Percentiles rank a stretch among this genome's conserved stretches.
Conservation (phyloP, 371 early-diverging fungal genomes). For the Mucor sp. region DNA sequence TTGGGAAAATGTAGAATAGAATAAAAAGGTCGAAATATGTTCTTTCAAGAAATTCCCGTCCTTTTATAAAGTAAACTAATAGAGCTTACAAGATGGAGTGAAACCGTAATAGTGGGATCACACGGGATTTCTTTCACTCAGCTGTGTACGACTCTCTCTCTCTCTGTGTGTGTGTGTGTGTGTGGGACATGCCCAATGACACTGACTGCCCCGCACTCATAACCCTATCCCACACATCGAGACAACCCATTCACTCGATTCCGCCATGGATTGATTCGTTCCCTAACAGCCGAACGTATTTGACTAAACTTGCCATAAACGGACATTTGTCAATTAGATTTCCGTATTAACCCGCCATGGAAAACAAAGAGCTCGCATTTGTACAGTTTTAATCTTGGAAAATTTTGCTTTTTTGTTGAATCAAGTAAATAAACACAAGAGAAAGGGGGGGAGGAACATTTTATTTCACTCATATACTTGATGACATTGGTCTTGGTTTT, state of each 20-base stretch:
- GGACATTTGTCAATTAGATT: not conserved
- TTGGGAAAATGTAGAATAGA: not conserved
- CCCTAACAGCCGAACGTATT: not conserved
- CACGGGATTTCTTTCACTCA: constrained; percentile 11
- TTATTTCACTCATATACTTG: not conserved
- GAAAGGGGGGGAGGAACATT: too few relatives aligned
- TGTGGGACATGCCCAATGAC: constrained; percentile 17
- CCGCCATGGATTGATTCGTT: constrained; percentile 24
- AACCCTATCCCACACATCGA: constrained; percentile 7
- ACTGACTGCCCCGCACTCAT: constrained; percentile 10
- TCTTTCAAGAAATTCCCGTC: constrained; percentile 19
- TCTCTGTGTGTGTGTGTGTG: too few relatives aligned
- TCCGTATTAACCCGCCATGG: constrained; percentile 18
- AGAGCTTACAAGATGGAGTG: constrained; percentile 1
- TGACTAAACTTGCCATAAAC: constrained; percentile 11
- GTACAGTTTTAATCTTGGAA: not conserved
- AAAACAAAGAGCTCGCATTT: not conserved
- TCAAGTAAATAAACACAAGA: too few relatives aligned
- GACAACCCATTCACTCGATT: not conserved
- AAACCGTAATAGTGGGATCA: constrained; percentile 23
- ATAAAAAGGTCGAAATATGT: constrained; percentile 9
- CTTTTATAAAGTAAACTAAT: constrained; percentile 10
- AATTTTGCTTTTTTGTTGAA: not conserved
- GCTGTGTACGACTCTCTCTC: not conserved
- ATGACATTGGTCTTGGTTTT: too few relatives aligned